Conservation (phyloP, 805 yeast species). For the Candida easanensis region DNA sequence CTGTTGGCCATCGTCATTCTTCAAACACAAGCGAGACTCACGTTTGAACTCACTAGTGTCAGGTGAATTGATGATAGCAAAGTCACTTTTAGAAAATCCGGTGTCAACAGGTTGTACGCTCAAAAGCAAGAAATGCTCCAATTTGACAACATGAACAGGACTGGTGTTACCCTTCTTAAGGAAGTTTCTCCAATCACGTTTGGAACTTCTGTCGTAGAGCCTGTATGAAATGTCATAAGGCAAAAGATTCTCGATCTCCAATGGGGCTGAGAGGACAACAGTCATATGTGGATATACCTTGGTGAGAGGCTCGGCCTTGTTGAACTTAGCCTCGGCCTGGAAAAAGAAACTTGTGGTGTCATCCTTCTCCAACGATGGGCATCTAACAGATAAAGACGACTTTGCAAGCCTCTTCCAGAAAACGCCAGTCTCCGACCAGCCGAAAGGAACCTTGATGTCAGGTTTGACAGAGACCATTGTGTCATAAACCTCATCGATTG, state of each 20-base stretch:
- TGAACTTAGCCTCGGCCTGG: conserved; percentile 67
- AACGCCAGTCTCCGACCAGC: conserved; percentile 64
- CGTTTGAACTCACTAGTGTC: conserved; percentile 49
- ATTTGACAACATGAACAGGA: conserved; percentile 76
- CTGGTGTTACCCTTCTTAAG: conserved; percentile 65
- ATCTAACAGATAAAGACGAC: conserved; percentile 54
- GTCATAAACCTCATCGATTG: conserved; percentile 64
- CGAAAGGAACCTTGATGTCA: conserved; percentile 47
- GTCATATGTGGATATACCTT: conserved; percentile 82
- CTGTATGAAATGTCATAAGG: conserved; percentile 79
- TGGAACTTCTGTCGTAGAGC: conserved; percentile 70
- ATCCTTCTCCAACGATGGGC: conserved; percentile 42
- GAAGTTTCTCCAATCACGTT: conserved; percentile 61
- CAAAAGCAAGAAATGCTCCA: conserved; percentile 66
- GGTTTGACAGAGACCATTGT: conserved; percentile 64
- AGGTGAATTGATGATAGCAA: conserved; percentile 66
- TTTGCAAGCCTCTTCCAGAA: conserved; percentile 62
- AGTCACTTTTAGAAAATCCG: conserved; percentile 64
- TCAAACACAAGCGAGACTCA: conserved; percentile 52
- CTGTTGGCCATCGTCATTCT: conserved; percentile 63
- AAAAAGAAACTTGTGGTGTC: conserved; percentile 56
- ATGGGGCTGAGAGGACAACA: conserved; percentile 76
- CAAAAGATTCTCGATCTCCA: conserved; percentile 77
- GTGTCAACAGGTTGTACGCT: conserved; percentile 63
- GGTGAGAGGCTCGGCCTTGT: conserved; percentile 66